Evolutionary conservation across 2,329 filamentous ascomycete species (phyloP), one percentile per base, ranked within the genome.

Genomic region (Alternaria conjuncta): DNA sequence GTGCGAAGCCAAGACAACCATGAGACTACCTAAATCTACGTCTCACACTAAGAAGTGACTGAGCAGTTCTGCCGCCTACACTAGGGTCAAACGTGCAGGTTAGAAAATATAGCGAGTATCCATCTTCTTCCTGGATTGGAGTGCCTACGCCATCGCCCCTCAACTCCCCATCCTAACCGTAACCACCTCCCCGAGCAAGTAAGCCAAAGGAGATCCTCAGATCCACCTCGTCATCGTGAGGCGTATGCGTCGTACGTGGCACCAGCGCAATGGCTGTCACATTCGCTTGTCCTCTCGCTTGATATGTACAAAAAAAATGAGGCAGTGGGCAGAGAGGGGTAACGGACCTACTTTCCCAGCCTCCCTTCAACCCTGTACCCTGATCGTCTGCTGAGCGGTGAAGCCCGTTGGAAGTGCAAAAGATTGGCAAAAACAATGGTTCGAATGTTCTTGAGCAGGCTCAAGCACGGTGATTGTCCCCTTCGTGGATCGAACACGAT

Each of bases 401-500:
- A 41, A 41, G 36, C 36, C 15, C 36, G 36, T 41, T 41, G 36
- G 11, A 43, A 36, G 11, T 1, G 43, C 6, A 3, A 25, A 15
- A 18, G 15, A 44, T 13, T n/a, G 13, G 36, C 56, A 65, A 67
- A 67, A 65, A 62, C 12, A 63, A 20, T 61, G 10, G 59, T 65
- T 65, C 59, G 58, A 65, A 63, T 25, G 5, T 30, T 58, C 58
- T 64, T 65, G 54, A 58, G 59, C 47, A 45, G 43, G 55, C 61
- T 47, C 56, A 63, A 61, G 66, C 66, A 67, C 66, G 55, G 18
- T 61, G 30, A 57, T 65, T 65, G 67, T 69, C 67, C 67, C 67
- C 60, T 69, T 69, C 62, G 67, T 61, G 67, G 67, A 69, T 69
- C 67, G 67, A 69, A 69, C 67, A 61, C 67, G 62, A 69, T 73